Conservation (phyloP, 352 stramenopile genomes). For the Pythium volutum region DNA sequence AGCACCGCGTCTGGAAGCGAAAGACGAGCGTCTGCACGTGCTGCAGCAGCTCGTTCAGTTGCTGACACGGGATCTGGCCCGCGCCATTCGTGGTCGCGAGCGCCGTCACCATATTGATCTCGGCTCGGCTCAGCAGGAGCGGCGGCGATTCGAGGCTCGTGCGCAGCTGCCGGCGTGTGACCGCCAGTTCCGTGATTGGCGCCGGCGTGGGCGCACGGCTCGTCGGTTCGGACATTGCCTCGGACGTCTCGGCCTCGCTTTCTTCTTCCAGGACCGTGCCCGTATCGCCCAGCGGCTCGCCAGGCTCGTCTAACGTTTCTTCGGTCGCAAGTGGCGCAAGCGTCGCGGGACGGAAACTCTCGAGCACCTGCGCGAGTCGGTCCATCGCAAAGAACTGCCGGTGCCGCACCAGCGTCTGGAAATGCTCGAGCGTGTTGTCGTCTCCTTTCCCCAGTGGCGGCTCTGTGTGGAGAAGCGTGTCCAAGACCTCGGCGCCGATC, state of each 20-base stretch:
- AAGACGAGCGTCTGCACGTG: conserved; percentile 57
- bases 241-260: not conserved
- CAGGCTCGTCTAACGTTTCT: not conserved
- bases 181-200: conserved; percentile 18
- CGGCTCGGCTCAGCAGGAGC: conserved; percentile 48
- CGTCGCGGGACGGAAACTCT: conserved; percentile 23
- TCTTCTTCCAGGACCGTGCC: not conserved
- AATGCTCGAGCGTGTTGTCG: conserved; percentile 34
- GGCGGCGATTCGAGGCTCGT: conserved; percentile 45
- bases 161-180: conserved; percentile 46
- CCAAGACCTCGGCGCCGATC: conserved; percentile 47
- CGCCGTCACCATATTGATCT: conserved; percentile 54
- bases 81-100: conserved; percentile 34
- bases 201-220: not conserved
- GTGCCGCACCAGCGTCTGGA: conserved; percentile 9
- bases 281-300: not conserved
- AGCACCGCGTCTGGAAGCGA: conserved; percentile 48
- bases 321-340: not conserved
- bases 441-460: too few species aligned
- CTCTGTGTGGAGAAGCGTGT: conserved; percentile 35
- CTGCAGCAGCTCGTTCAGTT: conserved; percentile 38
- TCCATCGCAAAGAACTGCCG: conserved; percentile 40
- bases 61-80: conserved; percentile 30
- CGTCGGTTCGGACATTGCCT: not conserved
- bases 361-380: conserved; percentile 36